These are phyloP conservation scores for Capsicum chinense DNA, from an alignment of 257 asterid genomes.

Conservation along the genomic window DNA sequence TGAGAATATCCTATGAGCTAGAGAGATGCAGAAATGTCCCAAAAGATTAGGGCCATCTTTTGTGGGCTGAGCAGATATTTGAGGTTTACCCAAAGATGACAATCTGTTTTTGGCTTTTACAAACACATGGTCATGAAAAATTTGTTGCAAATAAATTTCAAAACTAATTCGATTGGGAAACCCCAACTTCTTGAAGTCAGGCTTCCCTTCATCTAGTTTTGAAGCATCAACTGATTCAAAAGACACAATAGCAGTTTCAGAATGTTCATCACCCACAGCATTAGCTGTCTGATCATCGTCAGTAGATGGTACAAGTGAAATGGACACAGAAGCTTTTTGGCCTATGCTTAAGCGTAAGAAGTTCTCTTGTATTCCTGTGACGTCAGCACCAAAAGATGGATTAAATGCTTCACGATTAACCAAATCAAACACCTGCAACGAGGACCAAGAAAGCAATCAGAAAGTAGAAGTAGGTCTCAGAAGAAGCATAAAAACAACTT, in stretches of 20 bases:
- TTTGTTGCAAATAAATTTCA: conserved; percentile 79
- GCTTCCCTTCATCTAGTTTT: conserved; percentile 46
- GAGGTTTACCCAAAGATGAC: conserved; percentile 52
- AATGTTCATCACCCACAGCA: conserved; percentile 41
- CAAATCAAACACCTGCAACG: conserved; percentile 82
- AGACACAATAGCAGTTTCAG: conserved; percentile 45
- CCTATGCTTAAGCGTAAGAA: conserved; percentile 70
- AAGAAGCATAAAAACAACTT: conserved; percentile 8
- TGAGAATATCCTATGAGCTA: conserved; percentile 94
- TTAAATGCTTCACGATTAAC: conserved; percentile 90
- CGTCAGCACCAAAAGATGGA: conserved; percentile 63
- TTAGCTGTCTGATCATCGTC: conserved; percentile 51
- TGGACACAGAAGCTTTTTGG: conserved; percentile 78
- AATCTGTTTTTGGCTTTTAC: conserved; percentile 73
- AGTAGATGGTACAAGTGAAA: conserved; percentile 67
- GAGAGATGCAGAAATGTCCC: conserved; percentile 86
- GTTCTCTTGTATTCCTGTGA: conserved; percentile 90
- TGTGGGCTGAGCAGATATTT: conserved; percentile 55
- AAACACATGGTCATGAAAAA: conserved; percentile 88
- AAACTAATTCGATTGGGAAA: conserved; percentile 70
- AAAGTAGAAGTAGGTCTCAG: conserved; percentile 9
- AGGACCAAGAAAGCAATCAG: conserved; percentile 29
- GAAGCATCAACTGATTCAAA: conserved; percentile 49
- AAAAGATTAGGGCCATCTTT: conserved; percentile 76
- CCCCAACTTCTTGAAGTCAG: conserved; percentile 50